phyloP scores from a whole-genome alignment of 176 grass and related monocot genomes.

The Oryza punctata region DNA sequence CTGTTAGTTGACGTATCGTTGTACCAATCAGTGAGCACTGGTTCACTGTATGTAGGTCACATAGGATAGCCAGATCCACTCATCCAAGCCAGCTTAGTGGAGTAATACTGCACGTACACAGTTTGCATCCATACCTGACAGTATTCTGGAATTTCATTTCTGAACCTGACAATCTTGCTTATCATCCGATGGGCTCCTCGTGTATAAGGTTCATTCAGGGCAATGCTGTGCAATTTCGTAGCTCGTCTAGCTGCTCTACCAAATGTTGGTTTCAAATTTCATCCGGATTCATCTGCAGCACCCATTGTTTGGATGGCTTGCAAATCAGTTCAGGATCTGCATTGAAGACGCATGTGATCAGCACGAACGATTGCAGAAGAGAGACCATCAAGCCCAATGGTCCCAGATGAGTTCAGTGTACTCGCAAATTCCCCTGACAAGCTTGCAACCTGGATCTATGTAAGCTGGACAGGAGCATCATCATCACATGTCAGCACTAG shows the following conservation, averaged over 20 bases:
- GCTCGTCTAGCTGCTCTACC: neutral
- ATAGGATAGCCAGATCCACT: neutral
- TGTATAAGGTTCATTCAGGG: neutral
- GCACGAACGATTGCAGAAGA: neutral
- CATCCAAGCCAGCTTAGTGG: neutral
- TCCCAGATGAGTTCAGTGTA: conserved; percentile 13
- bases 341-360: neutral
- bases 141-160: neutral
- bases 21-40: neutral
- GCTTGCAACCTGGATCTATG: conserved; percentile 5
- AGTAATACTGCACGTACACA: neutral
- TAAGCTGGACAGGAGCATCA: neutral
- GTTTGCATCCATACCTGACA: neutral
- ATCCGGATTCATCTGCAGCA: neutral
- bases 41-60: neutral
- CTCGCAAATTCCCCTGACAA: conserved; percentile 11
- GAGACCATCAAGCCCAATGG: neutral
- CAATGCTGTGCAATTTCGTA: neutral
- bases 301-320: neutral
- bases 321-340: neutral
- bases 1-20: neutral
- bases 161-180: neutral
- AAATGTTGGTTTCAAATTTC: neutral
- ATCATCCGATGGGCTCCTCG: neutral
- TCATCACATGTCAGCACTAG: neutral